Conservation (phyloP, 2,329 filamentous ascomycete species). For the Trichoderma pleuroti region DNA sequence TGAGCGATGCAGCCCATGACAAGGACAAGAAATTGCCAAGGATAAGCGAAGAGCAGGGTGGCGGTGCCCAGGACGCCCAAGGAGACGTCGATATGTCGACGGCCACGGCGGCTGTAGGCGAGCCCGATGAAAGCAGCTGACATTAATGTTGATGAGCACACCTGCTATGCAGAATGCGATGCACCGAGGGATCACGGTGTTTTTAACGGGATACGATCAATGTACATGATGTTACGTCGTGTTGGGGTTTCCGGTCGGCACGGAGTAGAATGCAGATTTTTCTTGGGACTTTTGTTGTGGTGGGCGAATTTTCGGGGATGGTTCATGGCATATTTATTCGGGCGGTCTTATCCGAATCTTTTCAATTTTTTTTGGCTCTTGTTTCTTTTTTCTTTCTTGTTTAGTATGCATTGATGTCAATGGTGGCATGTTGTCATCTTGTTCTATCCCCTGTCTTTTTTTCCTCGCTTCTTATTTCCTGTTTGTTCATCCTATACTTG, state of each 20-base stretch:
- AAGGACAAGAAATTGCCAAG: neutral
- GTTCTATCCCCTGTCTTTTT: neutral
- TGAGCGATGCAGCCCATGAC: neutral
- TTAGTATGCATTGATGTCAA: neutral
- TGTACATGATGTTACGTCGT: constrained; percentile 7
- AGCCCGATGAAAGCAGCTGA: neutral
- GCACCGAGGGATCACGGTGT: neutral
- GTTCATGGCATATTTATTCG: neutral
- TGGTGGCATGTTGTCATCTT: neutral
- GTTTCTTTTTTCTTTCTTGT: neutral
- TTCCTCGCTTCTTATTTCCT: neutral
- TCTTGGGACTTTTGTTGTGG: neutral
- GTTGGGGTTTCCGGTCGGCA: neutral
- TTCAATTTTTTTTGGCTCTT: neutral
- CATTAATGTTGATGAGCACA: neutral
- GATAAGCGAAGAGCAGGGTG: neutral
- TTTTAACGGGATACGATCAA: neutral
- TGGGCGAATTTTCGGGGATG: neutral
- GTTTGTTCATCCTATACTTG: neutral
- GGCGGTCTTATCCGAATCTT: neutral
- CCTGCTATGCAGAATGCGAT: neutral
- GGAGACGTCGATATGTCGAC: neutral
- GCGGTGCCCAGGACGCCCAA: neutral
- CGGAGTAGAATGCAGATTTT: neutral
- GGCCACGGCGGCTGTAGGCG: neutral